Base-by-base conservation (phyloP, 169 alveolate species). In the Plasmodium gaboni region DNA sequence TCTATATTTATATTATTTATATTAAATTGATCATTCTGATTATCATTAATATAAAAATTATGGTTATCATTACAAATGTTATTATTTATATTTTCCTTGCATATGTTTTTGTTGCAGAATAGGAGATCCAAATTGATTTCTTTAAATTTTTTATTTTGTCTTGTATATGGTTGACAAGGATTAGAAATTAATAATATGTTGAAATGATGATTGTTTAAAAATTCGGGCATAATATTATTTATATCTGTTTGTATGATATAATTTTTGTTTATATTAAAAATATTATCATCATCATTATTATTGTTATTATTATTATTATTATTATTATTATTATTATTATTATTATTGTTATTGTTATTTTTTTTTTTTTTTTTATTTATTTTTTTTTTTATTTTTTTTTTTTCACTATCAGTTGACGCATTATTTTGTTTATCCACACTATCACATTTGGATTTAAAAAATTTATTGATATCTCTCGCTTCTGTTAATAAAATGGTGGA, bases 111-210 rank as follows among this genome's bases (percentile, higher is more conserved):
- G 10, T 48, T 50, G 8, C 8, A 22, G 38, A 15, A 53, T 15
- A 83, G 13, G 7, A 68, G 69, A 17, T 22, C 38, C 32, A 83
- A 22, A 42, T 70, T 55, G 12, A 83, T 17, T 50, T 69, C 67
- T 63, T 83, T 70, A 17, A 68, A 83, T 2, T 68, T 83, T 48
- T 68, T 69, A 46, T 83, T 83, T 61, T 59, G 73, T 59, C 91
- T 83, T 60, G 91, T 83, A 61, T 83, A 83, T 12, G 91, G 91
- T 60, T 83, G 91, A 69, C 91, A 83, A 0, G 91, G 91, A 44
- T 83, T 67, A 5, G 91, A 83, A 44, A 83, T 83, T 12, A 83
- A 50, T 50, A 83, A 63, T 32, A 83, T 51, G 24, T 51, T 22
- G 24, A 83, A 69, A 15, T 83, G 69, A 42, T 57, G 72, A 28